Evolutionary conservation across 2,329 filamentous ascomycete genomes (phyloP).

Genomic region (Trichoderma simmonsii): DNA sequence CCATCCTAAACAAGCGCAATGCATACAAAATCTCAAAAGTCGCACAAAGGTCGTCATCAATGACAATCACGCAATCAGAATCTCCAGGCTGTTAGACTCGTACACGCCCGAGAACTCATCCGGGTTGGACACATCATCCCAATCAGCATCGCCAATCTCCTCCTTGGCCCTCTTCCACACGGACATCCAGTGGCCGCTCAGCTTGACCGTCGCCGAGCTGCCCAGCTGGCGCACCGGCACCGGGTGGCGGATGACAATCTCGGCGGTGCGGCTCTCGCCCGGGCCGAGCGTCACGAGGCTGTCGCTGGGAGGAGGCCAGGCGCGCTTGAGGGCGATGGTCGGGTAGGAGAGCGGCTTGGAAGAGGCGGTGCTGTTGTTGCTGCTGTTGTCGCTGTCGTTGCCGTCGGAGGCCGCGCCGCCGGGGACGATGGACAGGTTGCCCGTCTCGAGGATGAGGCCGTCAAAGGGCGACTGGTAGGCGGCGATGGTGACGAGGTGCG

Average conservation of each 20-base stretch:
- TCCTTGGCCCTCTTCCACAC: constrained; percentile 32
- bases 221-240: constrained; percentile 35
- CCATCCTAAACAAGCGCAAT: not conserved
- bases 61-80: constrained; percentile 2
- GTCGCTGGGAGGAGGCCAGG: constrained; percentile 36
- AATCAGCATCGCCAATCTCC: constrained; percentile 22
- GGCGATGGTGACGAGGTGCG: constrained; percentile 36
- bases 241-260: constrained; percentile 33
- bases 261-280: constrained; percentile 33
- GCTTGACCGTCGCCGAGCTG: constrained; percentile 29
- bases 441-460: constrained; percentile 34
- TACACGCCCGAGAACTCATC: constrained; percentile 18
- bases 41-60: not conserved
- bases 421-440: constrained; percentile 34
- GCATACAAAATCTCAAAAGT: not conserved
- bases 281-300: constrained; percentile 35
- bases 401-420: not conserved
- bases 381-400: not conserved
- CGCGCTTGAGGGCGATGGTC: constrained; percentile 31
- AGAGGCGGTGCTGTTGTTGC: not conserved
- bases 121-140: constrained; percentile 11
- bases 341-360: constrained; percentile 30
- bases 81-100: constrained; percentile 17
- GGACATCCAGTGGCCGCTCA: constrained; percentile 36
- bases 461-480: constrained; percentile 41